Evolutionary conservation across 2,329 filamentous ascomycete genomes (phyloP).

Genomic region (Aspergillus latus): DNA sequence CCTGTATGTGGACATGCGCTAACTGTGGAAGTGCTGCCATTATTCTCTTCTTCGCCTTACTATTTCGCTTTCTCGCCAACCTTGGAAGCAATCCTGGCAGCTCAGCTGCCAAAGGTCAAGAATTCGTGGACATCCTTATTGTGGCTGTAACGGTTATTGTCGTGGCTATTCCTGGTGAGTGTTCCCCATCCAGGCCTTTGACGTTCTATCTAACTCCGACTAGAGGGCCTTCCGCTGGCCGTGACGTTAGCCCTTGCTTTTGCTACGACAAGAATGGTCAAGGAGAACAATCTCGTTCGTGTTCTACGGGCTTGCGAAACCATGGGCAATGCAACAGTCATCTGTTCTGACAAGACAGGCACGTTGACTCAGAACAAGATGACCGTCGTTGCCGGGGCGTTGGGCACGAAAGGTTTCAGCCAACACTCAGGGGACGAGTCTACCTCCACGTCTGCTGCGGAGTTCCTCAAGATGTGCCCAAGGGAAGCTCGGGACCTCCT

Average conservation of each 20-base stretch:
- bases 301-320: slow-evolving; percentile 77
- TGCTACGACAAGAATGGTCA: slow-evolving; percentile 74
- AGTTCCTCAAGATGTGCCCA: slow-evolving; percentile 34
- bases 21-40: slow-evolving; percentile 57
- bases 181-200: not conserved
- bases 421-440: slow-evolving; percentile 28
- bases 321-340: slow-evolving; percentile 76
- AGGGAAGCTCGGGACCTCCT: slow-evolving; percentile 37
- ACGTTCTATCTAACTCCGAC: slow-evolving; percentile 37
- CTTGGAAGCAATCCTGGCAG: slow-evolving; percentile 56
- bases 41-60: slow-evolving; percentile 77
- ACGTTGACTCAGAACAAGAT: slow-evolving; percentile 74
- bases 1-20: not conserved
- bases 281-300: slow-evolving; percentile 74
- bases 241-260: slow-evolving; percentile 77
- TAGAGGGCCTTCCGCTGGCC: slow-evolving; percentile 71
- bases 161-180: slow-evolving; percentile 65
- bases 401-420: slow-evolving; percentile 61
- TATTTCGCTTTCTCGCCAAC: slow-evolving; percentile 78
- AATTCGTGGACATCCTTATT: slow-evolving; percentile 74
- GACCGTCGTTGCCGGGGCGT: slow-evolving; percentile 71
- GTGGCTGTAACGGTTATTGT: slow-evolving; percentile 78
- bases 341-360: slow-evolving; percentile 79
- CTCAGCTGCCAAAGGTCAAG: slow-evolving; percentile 73
- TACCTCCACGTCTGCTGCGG: slow-evolving; percentile 24